Base-by-base conservation (phyloP, 2,329 filamentous ascomycete genomes). In the Coniella vitis region DNA sequence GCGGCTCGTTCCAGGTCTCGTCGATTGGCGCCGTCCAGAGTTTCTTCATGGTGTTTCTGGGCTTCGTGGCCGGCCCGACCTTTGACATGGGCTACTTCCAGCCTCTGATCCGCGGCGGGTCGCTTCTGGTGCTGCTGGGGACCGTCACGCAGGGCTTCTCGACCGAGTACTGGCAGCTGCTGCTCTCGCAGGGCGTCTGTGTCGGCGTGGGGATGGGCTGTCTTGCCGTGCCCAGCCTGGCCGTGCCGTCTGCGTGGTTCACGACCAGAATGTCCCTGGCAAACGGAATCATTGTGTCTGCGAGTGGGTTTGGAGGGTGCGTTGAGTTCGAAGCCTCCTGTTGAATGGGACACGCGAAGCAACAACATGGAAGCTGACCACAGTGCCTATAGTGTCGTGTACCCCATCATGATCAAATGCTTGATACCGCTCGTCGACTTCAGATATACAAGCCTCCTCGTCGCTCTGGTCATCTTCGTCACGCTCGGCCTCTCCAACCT, bases 11-110 rank as follows among this genome's bases (percentile, higher is more conserved):
- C 3, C 57, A 62, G 42, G 70, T 75, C 38, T 70, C 69, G 4
- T 72, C 69, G 66, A 70, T 74, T 38, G 70, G 69, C 3, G 67
- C 69, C 7, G 54, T 72, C 16, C 70, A 73, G 53, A 60, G 60
- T 7, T 68, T 68, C 37, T 60, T 72, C 21, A 58, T 73, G 41
- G 61, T 71, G 53, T 60, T 70, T 21, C 58, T 65, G 10, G 68
- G 69, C 14, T 57, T 66, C 37, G 49, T 72, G 38, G 62, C 65
- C 13, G 71, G 71, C 0, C 67, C 68, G 2, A 54, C 71, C 0
- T 69, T 67, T 51, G 71, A 74, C 51, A 60, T 60, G 16, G 71
- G 71, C n/a, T 62, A 71, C 54, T 67, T 66, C 49, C 59, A 61
- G 9, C 50, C 56, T 32, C 59, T 71, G n/a, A 57, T 74, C 38